These are phyloP conservation scores for Aspergillus conjunctus DNA, from an alignment of 495 filamentous ascomycete species.

Conservation along the genomic window DNA sequence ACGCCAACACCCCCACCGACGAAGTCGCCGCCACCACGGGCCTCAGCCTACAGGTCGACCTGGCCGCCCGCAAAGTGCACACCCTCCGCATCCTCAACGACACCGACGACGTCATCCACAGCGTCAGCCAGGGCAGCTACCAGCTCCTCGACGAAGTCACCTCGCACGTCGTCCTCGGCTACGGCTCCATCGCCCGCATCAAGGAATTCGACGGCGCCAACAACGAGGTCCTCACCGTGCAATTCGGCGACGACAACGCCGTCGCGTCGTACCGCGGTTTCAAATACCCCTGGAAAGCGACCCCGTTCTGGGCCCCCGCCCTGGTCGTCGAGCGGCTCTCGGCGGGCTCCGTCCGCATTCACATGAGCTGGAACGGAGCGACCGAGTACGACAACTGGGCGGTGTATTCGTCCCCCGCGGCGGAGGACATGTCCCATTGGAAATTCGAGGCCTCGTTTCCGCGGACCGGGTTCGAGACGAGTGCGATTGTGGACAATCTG, in stretches of 20 bases:
- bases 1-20: slow-evolving; percentile 37
- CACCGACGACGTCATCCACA: slow-evolving; percentile 39
- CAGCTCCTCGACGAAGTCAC: slow-evolving; percentile 41
- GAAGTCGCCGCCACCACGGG: slow-evolving; percentile 35
- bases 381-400: slow-evolving; percentile 46
- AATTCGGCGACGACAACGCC: slow-evolving; percentile 40
- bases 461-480: slow-evolving; percentile 41
- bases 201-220: slow-evolving; percentile 48
- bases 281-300: slow-evolving; percentile 44
- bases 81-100: slow-evolving; percentile 39
- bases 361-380: slow-evolving; percentile 49
- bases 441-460: slow-evolving; percentile 28
- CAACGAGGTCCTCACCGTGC: slow-evolving; percentile 37
- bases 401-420: slow-evolving; percentile 30
- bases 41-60: slow-evolving; percentile 42
- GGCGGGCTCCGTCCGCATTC: slow-evolving; percentile 23
- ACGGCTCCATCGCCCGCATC: slow-evolving; percentile 51
- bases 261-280: slow-evolving; percentile 47
- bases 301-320: slow-evolving; percentile 40
- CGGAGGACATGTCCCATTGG: slow-evolving; percentile 26
- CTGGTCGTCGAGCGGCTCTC: slow-evolving; percentile 26
- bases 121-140: slow-evolving; percentile 51
- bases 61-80: slow-evolving; percentile 42
- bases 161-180: slow-evolving; percentile 49
- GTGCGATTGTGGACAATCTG: slow-evolving; percentile 26